Evolutionary conservation across 2,329 filamentous ascomycete genomes (phyloP).

Genomic region (Exophiala xenobiotica): DNA sequence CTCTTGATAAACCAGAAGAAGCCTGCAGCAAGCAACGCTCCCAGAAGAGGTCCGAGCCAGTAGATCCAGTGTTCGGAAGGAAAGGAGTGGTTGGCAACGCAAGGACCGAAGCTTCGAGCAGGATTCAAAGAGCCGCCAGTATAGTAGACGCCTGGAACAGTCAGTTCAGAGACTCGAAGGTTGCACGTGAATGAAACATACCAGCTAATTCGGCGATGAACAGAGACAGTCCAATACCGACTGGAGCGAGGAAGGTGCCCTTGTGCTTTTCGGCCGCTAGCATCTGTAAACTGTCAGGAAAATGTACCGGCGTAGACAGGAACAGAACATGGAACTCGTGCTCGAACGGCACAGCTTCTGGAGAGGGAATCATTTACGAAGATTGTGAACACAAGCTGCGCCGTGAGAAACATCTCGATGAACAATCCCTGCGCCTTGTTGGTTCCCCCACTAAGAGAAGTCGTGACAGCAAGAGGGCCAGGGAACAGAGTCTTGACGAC

Average conservation of each 20-base stretch:
- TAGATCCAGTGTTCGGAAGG: constrained; percentile 49
- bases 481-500: constrained; percentile 60
- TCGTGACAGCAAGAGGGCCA: constrained; percentile 55
- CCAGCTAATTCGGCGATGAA: constrained; percentile 61
- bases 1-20: constrained; percentile 52
- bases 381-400: background rate
- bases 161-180: background rate
- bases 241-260: constrained; percentile 67
- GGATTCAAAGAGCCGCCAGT: constrained; percentile 52
- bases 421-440: constrained; percentile 61
- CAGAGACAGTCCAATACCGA: constrained; percentile 69
- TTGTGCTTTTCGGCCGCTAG: constrained; percentile 64
- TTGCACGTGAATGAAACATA: constrained; percentile 26
- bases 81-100: constrained; percentile 47
- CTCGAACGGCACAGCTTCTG: too few relatives aligned
- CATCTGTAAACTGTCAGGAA: background rate
- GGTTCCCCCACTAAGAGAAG: constrained; percentile 54
- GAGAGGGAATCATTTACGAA: too few relatives aligned
- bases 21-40: constrained; percentile 48
- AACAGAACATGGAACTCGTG: constrained; percentile 68
- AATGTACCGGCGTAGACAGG: constrained; percentile 30
- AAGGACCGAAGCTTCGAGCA: constrained; percentile 49
- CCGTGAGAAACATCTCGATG: constrained; percentile 52
- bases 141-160: constrained; percentile 44
- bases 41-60: constrained; percentile 49